Conservation (phyloP, 345 rosid genomes). For the Capsella bursapastoris region DNA sequence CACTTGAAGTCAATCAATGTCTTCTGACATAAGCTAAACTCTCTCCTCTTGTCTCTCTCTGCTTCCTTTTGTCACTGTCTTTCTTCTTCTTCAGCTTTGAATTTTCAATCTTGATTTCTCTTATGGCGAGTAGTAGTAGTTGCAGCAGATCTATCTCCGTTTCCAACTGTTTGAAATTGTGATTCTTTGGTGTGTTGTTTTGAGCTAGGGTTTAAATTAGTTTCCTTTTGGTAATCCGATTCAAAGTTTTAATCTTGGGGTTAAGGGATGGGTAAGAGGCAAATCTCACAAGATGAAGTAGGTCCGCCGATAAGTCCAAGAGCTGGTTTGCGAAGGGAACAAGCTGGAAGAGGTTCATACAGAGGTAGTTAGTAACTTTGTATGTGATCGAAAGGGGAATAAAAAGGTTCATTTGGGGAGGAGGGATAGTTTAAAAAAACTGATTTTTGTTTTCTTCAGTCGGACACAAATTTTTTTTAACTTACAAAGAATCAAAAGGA, state of each 20-base stretch:
- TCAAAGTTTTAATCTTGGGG: constrained; percentile 9
- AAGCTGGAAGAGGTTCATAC: constrained; percentile 97
- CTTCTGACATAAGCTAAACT: constrained; percentile 84
- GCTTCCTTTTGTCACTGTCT: not conserved
- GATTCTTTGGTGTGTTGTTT: constrained; percentile 21
- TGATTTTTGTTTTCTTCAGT: constrained; percentile 1
- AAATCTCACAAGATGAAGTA: constrained; percentile 72
- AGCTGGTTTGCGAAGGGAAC: constrained; percentile 86
- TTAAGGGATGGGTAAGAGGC: constrained; percentile 78
- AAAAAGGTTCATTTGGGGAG: constrained; percentile 17
- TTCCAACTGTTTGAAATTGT: constrained; percentile 13
- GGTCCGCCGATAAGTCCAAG: constrained; percentile 88
- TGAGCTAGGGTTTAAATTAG: constrained; percentile 34
- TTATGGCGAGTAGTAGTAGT: constrained; percentile 31
- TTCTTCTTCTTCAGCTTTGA: constrained; percentile 14
- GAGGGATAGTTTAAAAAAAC: constrained; percentile 19
- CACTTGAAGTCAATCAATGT: constrained; percentile 57
- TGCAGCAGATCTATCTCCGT: constrained; percentile 36
- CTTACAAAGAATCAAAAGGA: constrained; percentile 29
- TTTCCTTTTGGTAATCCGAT: constrained; percentile 15
- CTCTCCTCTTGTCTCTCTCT: constrained; percentile 14
- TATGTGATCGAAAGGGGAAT: constrained; percentile 6
- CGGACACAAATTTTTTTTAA: constrained; percentile 1
- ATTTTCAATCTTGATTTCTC: constrained; percentile 13
- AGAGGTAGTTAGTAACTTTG: constrained; percentile 77